Percentiles rank a stretch among this genome's conserved stretches.
phyloP scores from a whole-genome alignment of 1,139 yeast species.

The Protomyces inouyei region DNA sequence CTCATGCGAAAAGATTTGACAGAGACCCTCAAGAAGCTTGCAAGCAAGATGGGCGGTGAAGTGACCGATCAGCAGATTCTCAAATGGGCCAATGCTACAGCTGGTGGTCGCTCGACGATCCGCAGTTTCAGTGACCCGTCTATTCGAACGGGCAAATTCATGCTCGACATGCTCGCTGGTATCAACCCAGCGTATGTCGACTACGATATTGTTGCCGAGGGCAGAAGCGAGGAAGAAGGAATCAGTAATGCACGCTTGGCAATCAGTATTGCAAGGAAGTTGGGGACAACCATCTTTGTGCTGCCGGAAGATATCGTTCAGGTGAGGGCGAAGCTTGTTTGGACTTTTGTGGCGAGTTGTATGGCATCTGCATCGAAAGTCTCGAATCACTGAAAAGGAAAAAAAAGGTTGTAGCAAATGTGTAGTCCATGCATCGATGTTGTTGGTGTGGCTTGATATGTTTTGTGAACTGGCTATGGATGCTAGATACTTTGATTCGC shows the following conservation, averaged over 20 bases:
- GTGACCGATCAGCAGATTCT: constrained; percentile 79
- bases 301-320: constrained; percentile 99
- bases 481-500: too few species aligned
- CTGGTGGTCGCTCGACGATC: constrained; percentile 60
- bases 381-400: not conserved
- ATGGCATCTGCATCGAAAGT: constrained; percentile 46
- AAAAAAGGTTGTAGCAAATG: too few species aligned
- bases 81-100: constrained; percentile 85
- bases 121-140: constrained; percentile 83
- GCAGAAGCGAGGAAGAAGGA: constrained; percentile 72
- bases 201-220: constrained; percentile 80
- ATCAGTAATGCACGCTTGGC: constrained; percentile 91
- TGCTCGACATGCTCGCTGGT: constrained; percentile 86
- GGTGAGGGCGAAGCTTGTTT: constrained; percentile 85
- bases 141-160: constrained; percentile 69
- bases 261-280: constrained; percentile 93
- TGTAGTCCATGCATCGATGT: too few species aligned
- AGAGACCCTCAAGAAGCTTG: constrained; percentile 66
- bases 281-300: constrained; percentile 96
- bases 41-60: constrained; percentile 63
- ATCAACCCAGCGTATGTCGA: constrained; percentile 96
- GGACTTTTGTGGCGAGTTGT: constrained; percentile 91
- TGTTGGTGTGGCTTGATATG: too few species aligned
- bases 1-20: constrained; percentile 94
- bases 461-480: too few species aligned